Conservation (phyloP, 306 rosid genomes). For the Lathyrus oleraceus region DNA sequence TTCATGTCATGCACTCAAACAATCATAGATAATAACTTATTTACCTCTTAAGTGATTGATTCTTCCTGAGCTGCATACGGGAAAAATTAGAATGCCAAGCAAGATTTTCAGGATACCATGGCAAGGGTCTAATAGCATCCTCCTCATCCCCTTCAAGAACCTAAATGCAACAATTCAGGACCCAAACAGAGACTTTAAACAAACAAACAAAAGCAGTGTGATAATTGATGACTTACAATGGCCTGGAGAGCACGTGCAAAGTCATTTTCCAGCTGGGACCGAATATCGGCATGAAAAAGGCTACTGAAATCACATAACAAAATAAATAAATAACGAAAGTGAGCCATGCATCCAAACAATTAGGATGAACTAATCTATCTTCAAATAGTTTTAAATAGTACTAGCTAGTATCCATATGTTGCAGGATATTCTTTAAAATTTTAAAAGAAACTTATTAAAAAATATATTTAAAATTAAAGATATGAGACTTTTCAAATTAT, state of each 20-base stretch:
- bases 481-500: not conserved
- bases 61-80: constrained; percentile 95
- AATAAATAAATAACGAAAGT: not conserved
- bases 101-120: constrained; percentile 88
- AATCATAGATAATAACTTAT: constrained; percentile 28
- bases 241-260: constrained; percentile 70
- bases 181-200: not conserved
- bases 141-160: constrained; percentile 59
- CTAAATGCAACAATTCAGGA: constrained; percentile 42
- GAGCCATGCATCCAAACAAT: constrained; percentile 14
- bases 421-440: too few relatives aligned
- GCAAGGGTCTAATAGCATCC: constrained; percentile 74
- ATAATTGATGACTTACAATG: constrained; percentile 47
- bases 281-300: constrained; percentile 67
- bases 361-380: not conserved
- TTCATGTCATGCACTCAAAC: not conserved
- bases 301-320: constrained; percentile 59
- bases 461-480: too few relatives aligned
- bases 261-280: constrained; percentile 72
- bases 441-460: not conserved
- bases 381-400: not conserved
- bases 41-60: constrained; percentile 82
- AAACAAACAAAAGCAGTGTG: constrained; percentile 10
- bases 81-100: constrained; percentile 97
- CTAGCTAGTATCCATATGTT: too few relatives aligned